These are phyloP conservation scores for Candida manassasensis DNA, from an alignment of 805 yeast species.

Conservation along the genomic window DNA sequence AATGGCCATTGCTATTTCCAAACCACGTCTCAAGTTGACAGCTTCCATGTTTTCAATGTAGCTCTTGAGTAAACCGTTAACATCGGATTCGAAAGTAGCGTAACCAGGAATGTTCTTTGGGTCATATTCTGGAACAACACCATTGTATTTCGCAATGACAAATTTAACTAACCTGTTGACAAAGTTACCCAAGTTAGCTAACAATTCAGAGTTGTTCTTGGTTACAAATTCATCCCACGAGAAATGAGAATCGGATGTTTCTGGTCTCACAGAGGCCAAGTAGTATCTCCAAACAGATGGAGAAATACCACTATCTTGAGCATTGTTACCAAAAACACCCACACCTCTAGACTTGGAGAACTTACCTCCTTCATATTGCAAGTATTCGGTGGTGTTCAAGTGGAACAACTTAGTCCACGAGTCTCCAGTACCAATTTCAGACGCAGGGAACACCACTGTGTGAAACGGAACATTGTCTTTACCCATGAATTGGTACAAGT, in stretches of 20 bases:
- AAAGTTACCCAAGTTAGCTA: conserved; percentile 95
- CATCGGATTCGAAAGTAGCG: conserved; percentile 45
- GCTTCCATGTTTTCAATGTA: conserved; percentile 74
- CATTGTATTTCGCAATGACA: conserved; percentile 83
- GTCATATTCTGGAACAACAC: conserved; percentile 73
- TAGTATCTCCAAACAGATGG: conserved; percentile 98
- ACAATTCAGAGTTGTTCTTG: conserved; percentile 86
- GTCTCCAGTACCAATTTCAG: conserved; percentile 84
- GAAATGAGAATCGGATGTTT: conserved; percentile 91
- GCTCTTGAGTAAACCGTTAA: conserved; percentile 53
- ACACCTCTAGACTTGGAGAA: conserved; percentile 96
- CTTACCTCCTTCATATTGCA: conserved; percentile 97
- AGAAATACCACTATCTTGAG: conserved; percentile 85
- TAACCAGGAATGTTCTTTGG: conserved; percentile 44
- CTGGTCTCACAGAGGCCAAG: conserved; percentile 89
- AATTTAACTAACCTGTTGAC: conserved; percentile 92
- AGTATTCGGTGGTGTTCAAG: conserved; percentile 89
- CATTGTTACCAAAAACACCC: conserved; percentile 98
- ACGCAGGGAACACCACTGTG: conserved; percentile 94
- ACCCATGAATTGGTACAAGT: conserved; percentile 97
- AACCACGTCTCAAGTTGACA: conserved; percentile 79
- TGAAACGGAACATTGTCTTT: conserved; percentile 99
- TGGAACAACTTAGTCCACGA: conserved; percentile 90
- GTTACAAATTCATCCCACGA: conserved; percentile 96
- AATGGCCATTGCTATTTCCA: conserved; percentile 86